These are phyloP conservation scores for Hsuehochloa calcarea DNA, from an alignment of 176 grass and related monocot genomes.

Conservation along the genomic window DNA sequence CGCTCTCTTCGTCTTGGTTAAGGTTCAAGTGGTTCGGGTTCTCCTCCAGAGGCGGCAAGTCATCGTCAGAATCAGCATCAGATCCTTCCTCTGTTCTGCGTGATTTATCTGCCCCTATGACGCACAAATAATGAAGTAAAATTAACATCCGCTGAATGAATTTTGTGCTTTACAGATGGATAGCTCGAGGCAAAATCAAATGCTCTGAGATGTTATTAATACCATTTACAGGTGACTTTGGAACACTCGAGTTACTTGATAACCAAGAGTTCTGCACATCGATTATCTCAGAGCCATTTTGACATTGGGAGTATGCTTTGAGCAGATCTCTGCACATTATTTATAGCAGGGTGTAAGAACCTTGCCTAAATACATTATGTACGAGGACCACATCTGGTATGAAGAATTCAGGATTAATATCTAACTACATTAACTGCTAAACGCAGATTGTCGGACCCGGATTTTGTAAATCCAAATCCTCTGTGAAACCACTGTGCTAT, in stretches of 20 bases:
- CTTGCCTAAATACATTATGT: background rate
- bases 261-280: conserved; percentile 85
- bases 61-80: conserved; percentile 70
- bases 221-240: conserved; percentile 55
- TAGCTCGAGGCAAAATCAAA: conserved; percentile 16
- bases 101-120: conserved; percentile 8
- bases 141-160: background rate
- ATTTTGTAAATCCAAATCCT: too few relatives aligned
- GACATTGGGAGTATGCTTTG: conserved; percentile 75
- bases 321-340: conserved; percentile 70
- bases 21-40: conserved; percentile 79
- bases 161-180: background rate
- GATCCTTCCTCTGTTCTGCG: conserved; percentile 36
- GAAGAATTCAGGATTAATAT: background rate
- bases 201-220: conserved; percentile 5
- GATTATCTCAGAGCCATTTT: conserved; percentile 86
- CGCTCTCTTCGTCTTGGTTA: conserved; percentile 53
- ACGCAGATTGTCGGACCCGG: too few relatives aligned
- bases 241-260: conserved; percentile 60
- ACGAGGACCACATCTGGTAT: background rate
- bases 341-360: conserved; percentile 10
- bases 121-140: conserved; percentile 13
- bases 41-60: conserved; percentile 77
- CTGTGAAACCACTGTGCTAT: too few relatives aligned
- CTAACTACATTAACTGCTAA: background rate